These are phyloP conservation scores for Wickerhamomyces sp. DNA, from an alignment of 1,139 yeast genomes.

Conservation along the genomic window DNA sequence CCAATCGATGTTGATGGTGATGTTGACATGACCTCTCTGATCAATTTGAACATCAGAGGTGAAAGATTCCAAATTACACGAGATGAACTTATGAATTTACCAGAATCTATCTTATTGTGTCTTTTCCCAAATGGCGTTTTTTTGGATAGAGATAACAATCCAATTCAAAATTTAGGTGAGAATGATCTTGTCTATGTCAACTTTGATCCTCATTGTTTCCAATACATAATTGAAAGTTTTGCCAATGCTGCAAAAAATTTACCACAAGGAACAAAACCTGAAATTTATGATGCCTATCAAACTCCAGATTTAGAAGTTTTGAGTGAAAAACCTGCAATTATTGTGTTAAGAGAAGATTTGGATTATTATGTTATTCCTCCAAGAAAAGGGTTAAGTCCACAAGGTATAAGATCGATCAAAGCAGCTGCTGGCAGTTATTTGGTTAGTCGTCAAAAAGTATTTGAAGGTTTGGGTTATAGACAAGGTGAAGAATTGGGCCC, in stretches of 20 bases:
- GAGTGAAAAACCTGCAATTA: slow-evolving; percentile 81
- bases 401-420: slow-evolving; percentile 56
- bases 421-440: slow-evolving; percentile 63
- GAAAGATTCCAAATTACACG: slow-evolving; percentile 64
- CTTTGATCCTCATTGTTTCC: slow-evolving; percentile 82
- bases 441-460: slow-evolving; percentile 53
- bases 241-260: slow-evolving; percentile 35
- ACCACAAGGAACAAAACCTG: slow-evolving; percentile 27
- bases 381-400: slow-evolving; percentile 33
- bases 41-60: slow-evolving; percentile 64
- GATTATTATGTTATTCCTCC: slow-evolving; percentile 92
- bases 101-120: slow-evolving; percentile 84
- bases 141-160: slow-evolving; percentile 66
- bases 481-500: slow-evolving; percentile 60
- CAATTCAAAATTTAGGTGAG: slow-evolving; percentile 71
- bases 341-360: slow-evolving; percentile 88
- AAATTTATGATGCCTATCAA: slow-evolving; percentile 28
- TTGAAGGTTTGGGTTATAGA: slow-evolving; percentile 58
- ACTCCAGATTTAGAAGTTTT: slow-evolving; percentile 50
- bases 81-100: slow-evolving; percentile 85
- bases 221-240: slow-evolving; percentile 59
- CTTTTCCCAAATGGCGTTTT: slow-evolving; percentile 88
- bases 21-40: slow-evolving; percentile 52
- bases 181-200: slow-evolving; percentile 75
- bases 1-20: slow-evolving; percentile 29